Conservation (phyloP, 352 stramenopile genomes). For the Chrysophaeum taylorii region DNA sequence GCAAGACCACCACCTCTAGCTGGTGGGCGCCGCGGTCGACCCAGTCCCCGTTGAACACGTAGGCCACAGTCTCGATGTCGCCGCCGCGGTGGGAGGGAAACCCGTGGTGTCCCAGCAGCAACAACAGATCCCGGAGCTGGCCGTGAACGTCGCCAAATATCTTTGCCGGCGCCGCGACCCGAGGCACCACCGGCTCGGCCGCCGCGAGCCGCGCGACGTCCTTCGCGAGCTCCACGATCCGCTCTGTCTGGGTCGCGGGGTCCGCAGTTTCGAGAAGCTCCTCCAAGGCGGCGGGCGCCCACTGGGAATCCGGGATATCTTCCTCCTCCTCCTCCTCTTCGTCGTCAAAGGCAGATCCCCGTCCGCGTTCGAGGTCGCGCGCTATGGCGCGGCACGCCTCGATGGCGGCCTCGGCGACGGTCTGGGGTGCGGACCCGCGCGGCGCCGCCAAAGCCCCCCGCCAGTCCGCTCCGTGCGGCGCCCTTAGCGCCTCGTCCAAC, state of each 20-base stretch:
- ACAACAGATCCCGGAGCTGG: not conserved
- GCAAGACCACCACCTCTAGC: not conserved
- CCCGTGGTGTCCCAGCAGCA: not conserved
- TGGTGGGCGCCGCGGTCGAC: conserved; percentile 4
- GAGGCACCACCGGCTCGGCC: not conserved
- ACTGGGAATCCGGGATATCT: not conserved
- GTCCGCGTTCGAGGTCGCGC: no score
- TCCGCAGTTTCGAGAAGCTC: not conserved
- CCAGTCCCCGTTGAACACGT: conserved; percentile 7
- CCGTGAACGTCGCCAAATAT: conserved; percentile 4
- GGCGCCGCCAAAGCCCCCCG: not conserved
- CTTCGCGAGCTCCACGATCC: not conserved
- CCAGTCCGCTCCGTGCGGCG: not conserved
- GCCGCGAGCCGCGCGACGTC: not conserved
- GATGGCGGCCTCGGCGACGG: not conserved
- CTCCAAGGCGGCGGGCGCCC: not conserved
- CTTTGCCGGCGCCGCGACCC: not conserved
- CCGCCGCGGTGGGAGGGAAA: not conserved
- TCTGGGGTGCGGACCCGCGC: not conserved
- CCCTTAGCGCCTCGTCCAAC: not conserved
- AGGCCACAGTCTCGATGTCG: not conserved
- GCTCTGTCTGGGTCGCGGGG: not conserved
- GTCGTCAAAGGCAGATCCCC: no score
- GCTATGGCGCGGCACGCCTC: not conserved
- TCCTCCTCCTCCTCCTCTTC: not conserved